phyloP scores from a whole-genome alignment of 371 early-diverging fungal genomes.

The Nematocida ausubeli region DNA sequence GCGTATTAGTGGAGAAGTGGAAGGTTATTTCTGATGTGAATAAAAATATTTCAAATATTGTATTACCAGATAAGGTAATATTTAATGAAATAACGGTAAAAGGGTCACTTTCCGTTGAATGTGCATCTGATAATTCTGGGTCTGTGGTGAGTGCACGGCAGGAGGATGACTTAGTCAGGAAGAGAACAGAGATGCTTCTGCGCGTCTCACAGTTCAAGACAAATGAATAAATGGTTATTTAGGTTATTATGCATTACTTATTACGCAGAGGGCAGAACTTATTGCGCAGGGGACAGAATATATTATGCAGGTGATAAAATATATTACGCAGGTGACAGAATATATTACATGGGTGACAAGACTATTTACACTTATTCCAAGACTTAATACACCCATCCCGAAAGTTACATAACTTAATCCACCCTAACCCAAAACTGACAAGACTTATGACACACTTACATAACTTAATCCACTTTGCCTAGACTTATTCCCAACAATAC shows the following conservation, averaged over 20 bases:
- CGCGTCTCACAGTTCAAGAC: slow-evolving; percentile 30
- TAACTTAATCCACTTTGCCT: too few relatives aligned
- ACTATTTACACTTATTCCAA: too few relatives aligned
- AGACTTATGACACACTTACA: not conserved
- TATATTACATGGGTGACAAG: too few relatives aligned
- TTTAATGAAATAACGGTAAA: not conserved
- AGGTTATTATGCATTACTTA: too few relatives aligned
- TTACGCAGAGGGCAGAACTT: too few relatives aligned
- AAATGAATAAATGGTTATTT: slow-evolving; percentile 1
- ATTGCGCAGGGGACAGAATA: too few relatives aligned
- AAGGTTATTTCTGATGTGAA: slow-evolving; percentile 52
- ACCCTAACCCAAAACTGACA: not conserved
- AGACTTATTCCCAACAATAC: too few relatives aligned
- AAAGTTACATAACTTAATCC: too few relatives aligned
- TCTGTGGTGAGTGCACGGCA: not conserved
- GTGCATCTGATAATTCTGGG: not conserved
- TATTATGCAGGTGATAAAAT: too few relatives aligned
- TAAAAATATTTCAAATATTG: not conserved
- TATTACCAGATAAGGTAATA: not conserved
- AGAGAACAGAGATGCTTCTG: slow-evolving; percentile 55
- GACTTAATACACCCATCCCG: too few relatives aligned
- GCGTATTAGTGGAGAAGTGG: slow-evolving; percentile 62
- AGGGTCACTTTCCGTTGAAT: slow-evolving; percentile 30
- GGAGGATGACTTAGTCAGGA: slow-evolving; percentile 19
- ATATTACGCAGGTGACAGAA: too few relatives aligned